phyloP scores from a whole-genome alignment of 768 basidiomycete species.

The Vararia minispora region DNA sequence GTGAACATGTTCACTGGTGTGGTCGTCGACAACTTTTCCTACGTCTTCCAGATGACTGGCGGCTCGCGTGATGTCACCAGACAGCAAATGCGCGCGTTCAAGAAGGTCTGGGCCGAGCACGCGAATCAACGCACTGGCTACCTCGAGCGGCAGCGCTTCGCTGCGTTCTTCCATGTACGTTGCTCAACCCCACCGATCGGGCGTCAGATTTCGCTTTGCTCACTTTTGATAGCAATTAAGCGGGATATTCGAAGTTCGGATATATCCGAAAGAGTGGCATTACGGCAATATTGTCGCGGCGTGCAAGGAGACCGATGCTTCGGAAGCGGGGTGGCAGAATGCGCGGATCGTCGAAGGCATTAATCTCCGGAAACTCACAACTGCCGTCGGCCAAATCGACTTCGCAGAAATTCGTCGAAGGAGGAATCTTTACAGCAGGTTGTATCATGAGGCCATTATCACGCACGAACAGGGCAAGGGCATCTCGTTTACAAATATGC shows the following conservation, averaged over 20 bases:
- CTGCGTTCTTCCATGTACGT: conserved; percentile 75
- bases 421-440: conserved; percentile 55
- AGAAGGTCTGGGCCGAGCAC: conserved; percentile 86
- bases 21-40: conserved; percentile 91
- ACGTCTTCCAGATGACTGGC: conserved; percentile 82
- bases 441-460: conserved; percentile 82
- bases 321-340: conserved; percentile 20
- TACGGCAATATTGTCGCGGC: conserved; percentile 46
- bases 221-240: conserved; percentile 49
- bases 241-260: conserved; percentile 80
- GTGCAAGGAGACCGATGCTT: conserved; percentile 29
- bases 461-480: conserved; percentile 62
- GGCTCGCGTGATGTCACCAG: conserved; percentile 76
- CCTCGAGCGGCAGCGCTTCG: conserved; percentile 58
- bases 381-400: conserved; percentile 54
- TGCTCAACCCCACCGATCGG: too few relatives aligned
- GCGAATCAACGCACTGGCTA: conserved; percentile 72
- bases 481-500: conserved; percentile 87
- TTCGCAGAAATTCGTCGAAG: conserved; percentile 49
- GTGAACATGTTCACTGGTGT: conserved; percentile 96
- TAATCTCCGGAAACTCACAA: conserved; percentile 52
- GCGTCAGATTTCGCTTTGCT: neutral
- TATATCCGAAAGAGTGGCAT: conserved; percentile 66
- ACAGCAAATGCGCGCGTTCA: conserved; percentile 89
- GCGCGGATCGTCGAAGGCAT: conserved; percentile 36